Percentiles rank a stretch among this genome's conserved stretches.
phyloP scores from a whole-genome alignment of 2,329 filamentous ascomycete species.

The Cadophora gregata region DNA sequence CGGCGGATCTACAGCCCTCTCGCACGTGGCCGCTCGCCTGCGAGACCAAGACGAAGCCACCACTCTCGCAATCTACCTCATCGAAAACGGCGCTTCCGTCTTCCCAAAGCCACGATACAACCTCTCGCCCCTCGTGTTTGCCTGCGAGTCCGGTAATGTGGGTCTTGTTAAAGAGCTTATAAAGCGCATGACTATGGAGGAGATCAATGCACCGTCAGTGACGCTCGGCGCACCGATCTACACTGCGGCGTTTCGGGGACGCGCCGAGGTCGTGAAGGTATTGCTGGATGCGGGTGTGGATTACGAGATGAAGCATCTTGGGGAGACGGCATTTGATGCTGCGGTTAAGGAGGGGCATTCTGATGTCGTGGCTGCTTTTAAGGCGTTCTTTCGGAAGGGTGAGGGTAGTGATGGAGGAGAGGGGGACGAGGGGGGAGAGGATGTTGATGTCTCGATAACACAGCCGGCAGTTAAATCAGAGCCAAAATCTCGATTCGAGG shows the following conservation, averaged over 20 bases:
- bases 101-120: constrained; percentile 4
- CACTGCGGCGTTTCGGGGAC: constrained; percentile 15
- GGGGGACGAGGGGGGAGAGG: not conserved
- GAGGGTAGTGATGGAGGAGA: not conserved
- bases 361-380: constrained; percentile 17
- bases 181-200: constrained; percentile 3
- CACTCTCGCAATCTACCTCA: constrained; percentile 8
- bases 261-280: constrained; percentile 55
- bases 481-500: not conserved
- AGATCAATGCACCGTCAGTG: constrained; percentile 12
- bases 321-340: constrained; percentile 18
- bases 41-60: constrained; percentile 7
- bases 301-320: constrained; percentile 51
- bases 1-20: constrained; percentile 5
- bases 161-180: constrained; percentile 19
- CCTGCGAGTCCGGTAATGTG: constrained; percentile 19
- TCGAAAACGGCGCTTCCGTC: constrained; percentile 19
- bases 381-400: not conserved
- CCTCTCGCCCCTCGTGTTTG: constrained; percentile 16
- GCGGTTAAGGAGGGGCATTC: constrained; percentile 12
- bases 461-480: not conserved
- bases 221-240: constrained; percentile 21
- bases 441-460: not conserved
- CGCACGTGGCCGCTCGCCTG: not conserved
- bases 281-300: constrained; percentile 66